Conservation (phyloP, 305 asterid genomes). For the Fraxinus greggii region DNA sequence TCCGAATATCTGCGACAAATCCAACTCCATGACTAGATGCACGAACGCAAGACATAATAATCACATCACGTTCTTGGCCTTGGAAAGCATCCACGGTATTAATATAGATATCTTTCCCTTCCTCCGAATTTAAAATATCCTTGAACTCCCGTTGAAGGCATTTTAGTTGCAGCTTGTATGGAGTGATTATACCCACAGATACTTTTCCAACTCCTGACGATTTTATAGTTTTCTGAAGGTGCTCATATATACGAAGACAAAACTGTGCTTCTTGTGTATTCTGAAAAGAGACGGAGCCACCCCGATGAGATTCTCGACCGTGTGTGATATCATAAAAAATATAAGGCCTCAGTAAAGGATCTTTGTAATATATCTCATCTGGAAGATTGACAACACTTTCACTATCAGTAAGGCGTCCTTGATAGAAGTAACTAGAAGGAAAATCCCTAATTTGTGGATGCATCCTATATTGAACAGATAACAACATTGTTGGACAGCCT, state of each 20-base stretch:
- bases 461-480: constrained; percentile 96
- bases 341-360: constrained; percentile 73
- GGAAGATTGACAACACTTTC: constrained; percentile 76
- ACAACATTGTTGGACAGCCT: constrained; percentile 96
- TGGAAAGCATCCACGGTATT: constrained; percentile 99
- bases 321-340: constrained; percentile 76
- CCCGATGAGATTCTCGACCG: constrained; percentile 95
- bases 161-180: constrained; percentile 92
- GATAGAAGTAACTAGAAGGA: constrained; percentile 93
- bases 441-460: constrained; percentile 94
- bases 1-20: constrained; percentile 91
- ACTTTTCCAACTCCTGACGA: constrained; percentile 71
- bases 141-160: constrained; percentile 94
- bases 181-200: constrained; percentile 93
- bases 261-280: constrained; percentile 93
- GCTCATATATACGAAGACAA: constrained; percentile 88
- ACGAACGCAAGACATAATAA: constrained; percentile 97
- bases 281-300: constrained; percentile 91
- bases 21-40: constrained; percentile 97
- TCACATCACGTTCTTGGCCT: constrained; percentile 98
- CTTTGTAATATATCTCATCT: constrained; percentile 80
- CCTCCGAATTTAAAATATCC: constrained; percentile 79
- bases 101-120: constrained; percentile 89
- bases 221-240: constrained; percentile 70
- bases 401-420: constrained; percentile 97